phyloP scores from a whole-genome alignment of 164 flowering plant species.

The Hamamelis virginiana region DNA sequence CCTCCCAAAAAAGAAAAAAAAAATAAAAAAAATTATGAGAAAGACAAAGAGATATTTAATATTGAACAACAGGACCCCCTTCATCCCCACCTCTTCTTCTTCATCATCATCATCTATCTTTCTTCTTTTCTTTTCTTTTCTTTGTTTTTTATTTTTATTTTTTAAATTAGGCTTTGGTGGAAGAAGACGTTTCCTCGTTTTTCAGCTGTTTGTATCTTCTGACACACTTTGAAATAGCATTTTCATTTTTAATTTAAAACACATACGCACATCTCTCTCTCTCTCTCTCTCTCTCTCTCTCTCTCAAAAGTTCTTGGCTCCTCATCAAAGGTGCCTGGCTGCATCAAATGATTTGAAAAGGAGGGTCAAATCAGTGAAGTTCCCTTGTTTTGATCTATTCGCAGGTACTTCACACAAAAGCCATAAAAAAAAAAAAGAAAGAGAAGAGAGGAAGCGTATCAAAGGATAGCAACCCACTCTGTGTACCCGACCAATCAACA shows the following conservation, averaged over 20 bases:
- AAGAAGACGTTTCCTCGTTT: conserved; percentile 92
- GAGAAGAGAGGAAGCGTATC: neutral
- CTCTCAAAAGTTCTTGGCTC: conserved; percentile 12
- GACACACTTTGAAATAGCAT: conserved; percentile 29
- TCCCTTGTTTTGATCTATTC: conserved; percentile 47
- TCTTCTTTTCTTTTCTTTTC: conserved; percentile 13
- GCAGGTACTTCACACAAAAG: conserved; percentile 38
- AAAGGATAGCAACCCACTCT: conserved; percentile 10
- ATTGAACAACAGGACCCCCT: conserved; percentile 14
- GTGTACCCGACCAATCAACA: conserved; percentile 9
- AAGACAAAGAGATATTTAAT: conserved; percentile 34
- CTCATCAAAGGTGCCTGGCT: conserved; percentile 29
- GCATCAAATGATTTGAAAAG: conserved; percentile 63
- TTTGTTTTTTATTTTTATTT: conserved; percentile 4
- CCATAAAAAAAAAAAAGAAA: conserved; percentile 16
- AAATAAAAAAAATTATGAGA: conserved; percentile 10
- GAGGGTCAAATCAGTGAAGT: conserved; percentile 57
- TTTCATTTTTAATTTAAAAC: neutral
- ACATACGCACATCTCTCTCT: conserved; percentile 14
- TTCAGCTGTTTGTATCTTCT: conserved; percentile 64
- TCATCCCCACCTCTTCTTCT: conserved; percentile 3
- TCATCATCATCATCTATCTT: conserved; percentile 3
- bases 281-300: conserved; percentile 20
- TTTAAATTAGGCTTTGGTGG: conserved; percentile 25
- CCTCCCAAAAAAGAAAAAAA: conserved; percentile 2